Base-by-base conservation (phyloP, 352 stramenopile genomes). In the Nothophytophthora sp. region DNA sequence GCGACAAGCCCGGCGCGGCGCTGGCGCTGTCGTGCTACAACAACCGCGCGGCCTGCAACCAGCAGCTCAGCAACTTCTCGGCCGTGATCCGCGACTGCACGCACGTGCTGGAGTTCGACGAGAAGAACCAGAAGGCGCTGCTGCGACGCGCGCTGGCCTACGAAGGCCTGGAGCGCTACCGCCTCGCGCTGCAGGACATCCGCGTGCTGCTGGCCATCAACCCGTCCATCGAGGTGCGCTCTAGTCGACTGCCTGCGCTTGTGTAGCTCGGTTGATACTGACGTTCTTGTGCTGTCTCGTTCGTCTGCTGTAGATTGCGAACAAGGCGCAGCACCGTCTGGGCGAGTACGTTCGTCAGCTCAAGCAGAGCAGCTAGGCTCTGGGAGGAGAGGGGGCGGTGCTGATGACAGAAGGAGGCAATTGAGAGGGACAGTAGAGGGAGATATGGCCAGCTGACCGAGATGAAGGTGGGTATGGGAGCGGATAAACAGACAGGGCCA, bases 61-160 rank as follows among this genome's bases (percentile, higher is more conserved):
- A 98, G 76, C 93, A 98, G 82, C 93, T 98, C 52, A 97, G 87
- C 70, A 97, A 98, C 76, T 98, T 98, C 70, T 97, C 96, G 38
- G 92, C 80, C 30, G 92, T 97, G 13, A 98, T 98, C 56, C 77
- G 84, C 36, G 95, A 98, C 73, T 98, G 93, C 67, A 97, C 90
- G 25, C 88, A 96, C 32, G 95, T 98, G 27, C 71, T 98, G 20
- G 93, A 98, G 71, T 75, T 90, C 43, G 93, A 98, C 18, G 76
- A 87, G 2, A 82, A 96, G 46, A 98, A 98, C 81, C 88, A 98
- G 59, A 98, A 98, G 79, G 91, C 95, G 22, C 67, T 98, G 30
- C 80, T 98, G 60, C 90, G 95, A 55, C 88, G 95, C 60, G 95
- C 90, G 20, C 69, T 98, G 51, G 95, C 95, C 27, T 98, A 98